These are phyloP conservation scores for Hypoxylon lienhwacheense DNA, from an alignment of 495 filamentous ascomycete genomes.

Conservation along the genomic window DNA sequence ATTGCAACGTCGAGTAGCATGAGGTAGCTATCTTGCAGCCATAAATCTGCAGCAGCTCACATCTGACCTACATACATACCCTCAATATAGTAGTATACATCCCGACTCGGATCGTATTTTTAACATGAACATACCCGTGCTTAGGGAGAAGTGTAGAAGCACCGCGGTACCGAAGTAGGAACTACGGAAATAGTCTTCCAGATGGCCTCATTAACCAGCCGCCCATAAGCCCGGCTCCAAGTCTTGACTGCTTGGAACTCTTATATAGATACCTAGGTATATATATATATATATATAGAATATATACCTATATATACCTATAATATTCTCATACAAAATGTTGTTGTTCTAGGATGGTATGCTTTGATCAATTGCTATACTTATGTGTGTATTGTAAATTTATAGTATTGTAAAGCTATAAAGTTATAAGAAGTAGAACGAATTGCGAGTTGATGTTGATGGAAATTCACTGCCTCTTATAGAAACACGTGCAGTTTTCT, in stretches of 20 bases:
- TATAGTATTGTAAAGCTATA: background rate
- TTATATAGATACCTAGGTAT: background rate
- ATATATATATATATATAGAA: background rate
- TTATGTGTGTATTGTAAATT: too few species aligned
- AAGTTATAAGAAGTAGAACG: background rate
- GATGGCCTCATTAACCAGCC: background rate
- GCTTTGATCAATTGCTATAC: too few species aligned
- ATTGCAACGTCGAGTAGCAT: slow-evolving; percentile 14
- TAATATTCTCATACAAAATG: too few species aligned
- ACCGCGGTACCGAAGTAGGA: slow-evolving; percentile 21
- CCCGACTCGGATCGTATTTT: too few species aligned
- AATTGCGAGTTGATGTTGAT: slow-evolving; percentile 1
- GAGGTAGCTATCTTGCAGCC: slow-evolving; percentile 9
- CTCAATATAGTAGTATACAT: too few species aligned
- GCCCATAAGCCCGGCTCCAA: too few species aligned
- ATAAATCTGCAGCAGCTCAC: slow-evolving; percentile 3
- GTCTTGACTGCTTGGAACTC: background rate
- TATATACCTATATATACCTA: background rate
- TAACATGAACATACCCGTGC: slow-evolving; percentile 1
- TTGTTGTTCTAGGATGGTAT: too few species aligned
- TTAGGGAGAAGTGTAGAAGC: slow-evolving; percentile 27
- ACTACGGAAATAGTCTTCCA: slow-evolving; percentile 22
- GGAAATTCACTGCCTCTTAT: slow-evolving; percentile 19
- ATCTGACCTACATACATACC: too few species aligned
- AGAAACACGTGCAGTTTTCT: slow-evolving; percentile 21